A percentile compares a stretch with the other conserved stretches of the same genome.
Conservation (phyloP, 495 filamentous ascomycete species). For the Gamarada debralockiae region DNA sequence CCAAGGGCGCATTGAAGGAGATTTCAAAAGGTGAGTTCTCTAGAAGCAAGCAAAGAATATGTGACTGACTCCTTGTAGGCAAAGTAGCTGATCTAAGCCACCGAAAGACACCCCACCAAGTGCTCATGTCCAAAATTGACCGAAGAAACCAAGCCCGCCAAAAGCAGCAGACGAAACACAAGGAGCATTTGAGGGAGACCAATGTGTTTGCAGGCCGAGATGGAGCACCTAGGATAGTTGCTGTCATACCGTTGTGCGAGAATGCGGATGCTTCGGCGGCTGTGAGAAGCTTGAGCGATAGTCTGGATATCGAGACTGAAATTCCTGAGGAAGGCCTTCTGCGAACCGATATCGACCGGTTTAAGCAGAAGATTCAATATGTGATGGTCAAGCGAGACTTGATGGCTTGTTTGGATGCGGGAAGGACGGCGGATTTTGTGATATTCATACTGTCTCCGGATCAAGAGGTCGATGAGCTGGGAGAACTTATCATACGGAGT, state of each 20-base stretch:
- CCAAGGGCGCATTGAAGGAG: conserved; percentile 80
- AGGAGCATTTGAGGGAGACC: conserved; percentile 67
- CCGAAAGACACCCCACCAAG: conserved; percentile 89
- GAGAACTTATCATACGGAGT: conserved; percentile 75
- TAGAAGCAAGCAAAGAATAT: neutral
- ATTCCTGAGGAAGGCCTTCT: conserved; percentile 53
- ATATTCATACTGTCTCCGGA: conserved; percentile 76
- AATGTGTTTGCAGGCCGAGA: conserved; percentile 80
- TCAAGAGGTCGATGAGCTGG: conserved; percentile 75
- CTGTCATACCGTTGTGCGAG: conserved; percentile 76
- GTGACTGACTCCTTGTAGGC: conserved; percentile 35
- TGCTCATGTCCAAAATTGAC: conserved; percentile 95
- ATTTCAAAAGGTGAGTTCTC: conserved; percentile 65
- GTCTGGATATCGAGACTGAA: conserved; percentile 73
- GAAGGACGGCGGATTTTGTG: conserved; percentile 84
- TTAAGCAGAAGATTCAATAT: conserved; percentile 90
- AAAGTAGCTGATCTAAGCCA: conserved; percentile 58
- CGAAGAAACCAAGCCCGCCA: conserved; percentile 91
- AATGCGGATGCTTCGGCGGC: conserved; percentile 63
- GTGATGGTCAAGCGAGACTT: conserved; percentile 68
- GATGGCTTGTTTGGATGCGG: conserved; percentile 75
- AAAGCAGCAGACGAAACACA: conserved; percentile 72
- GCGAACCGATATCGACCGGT: conserved; percentile 73
- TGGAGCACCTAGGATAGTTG: conserved; percentile 88
- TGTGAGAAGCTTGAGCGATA: conserved; percentile 66